Base-by-base conservation (phyloP, 2,329 filamentous ascomycete genomes). In the Talaromyces sp. region DNA sequence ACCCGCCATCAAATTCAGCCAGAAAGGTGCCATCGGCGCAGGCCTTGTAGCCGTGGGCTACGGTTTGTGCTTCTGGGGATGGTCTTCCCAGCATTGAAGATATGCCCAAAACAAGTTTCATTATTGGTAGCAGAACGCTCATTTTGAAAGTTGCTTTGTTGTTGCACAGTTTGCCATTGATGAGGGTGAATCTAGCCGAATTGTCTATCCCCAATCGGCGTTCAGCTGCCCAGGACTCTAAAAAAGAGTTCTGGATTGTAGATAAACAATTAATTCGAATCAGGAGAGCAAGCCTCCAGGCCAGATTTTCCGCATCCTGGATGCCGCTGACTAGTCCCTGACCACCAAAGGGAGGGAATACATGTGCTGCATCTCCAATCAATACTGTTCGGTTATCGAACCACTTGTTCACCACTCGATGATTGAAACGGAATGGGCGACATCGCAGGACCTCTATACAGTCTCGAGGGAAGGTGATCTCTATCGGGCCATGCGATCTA, bases 271-370 rank as follows among this genome's bases (percentile, higher is more conserved):
- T 63, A 4, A 16, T 45, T 3, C 13, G 19, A 2, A 19, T 31
- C 16, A 63, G 13, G 47, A 56, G 10, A 33, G 60, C 60, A 9
- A 63, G 24, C 24, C 60, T 27, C 60, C 49, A 63, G 2, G 60
- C 60, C n/a, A 63, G 22, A 45, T 50, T 56, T 33, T 63, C 60
- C 4, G 60, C 60, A 37, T 63, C 60, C 22, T 50, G 60, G 7
- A 63, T 47, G 22, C 60, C 60, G 19, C 49, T 56, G 3, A n/a
- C 60, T 41, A 63, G 37, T 2, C 68, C 66, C 49, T 69, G 68
- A 11, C 68, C 68, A 61, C 72, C 71, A 72, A 73, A 45, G 14
- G 70, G 72, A 47, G 72, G 72, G 50, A 73, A 73, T 19, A 73
- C 71, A 59, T 73, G 72, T 16, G 72, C 72, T 7, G 72, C 71